Evolutionary conservation across 1,139 yeast genomes (phyloP), one percentile per base, ranked within the genome.

Genomic region (Taphrina wiesneri): DNA sequence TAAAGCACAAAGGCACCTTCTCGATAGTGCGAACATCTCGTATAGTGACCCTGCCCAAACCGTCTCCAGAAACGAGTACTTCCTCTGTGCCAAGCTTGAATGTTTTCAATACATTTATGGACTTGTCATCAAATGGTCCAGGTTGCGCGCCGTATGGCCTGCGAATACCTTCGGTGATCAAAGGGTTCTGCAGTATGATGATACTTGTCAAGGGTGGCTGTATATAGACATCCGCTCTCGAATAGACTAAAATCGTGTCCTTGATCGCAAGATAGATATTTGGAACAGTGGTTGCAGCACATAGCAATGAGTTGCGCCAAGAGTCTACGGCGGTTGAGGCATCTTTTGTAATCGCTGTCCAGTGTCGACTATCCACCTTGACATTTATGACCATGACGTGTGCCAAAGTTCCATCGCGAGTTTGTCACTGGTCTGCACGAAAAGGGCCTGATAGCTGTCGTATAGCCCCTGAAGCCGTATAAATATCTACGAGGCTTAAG

Each of bases 61-160:
- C 65, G 9, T 54, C 57, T 3, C 49, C 56, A 25, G 52, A 49
- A 21, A 60, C 34, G 36, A 60, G 59, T 9, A 60, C 59, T 15
- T 60, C 59, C 36, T 49, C 47, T 26, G 34, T 15, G n/a, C 65
- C 65, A 9, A 60, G 43, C 41, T 17, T 32, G 43, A 34, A 52
- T 28, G 43, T 52, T 19, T 25, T n/a, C 26, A 52, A 13, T 7
- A 32, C 45, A 17, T 52, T 52, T 21, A 52, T 52, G 5, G 17
- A 28, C 43, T 26, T 26, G 36, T 17, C 30, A 21, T 52, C 56
- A 11, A 52, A 52, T 6, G 56, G 56, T 6, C 56, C 56, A 6
- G 56, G 56, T 28, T 34, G 56, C n/a, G 56, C 56, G n/a, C 56
- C 56, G 21, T 52, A 52, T 9, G 43, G 45, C 25, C 56, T 43